phyloP scores from a whole-genome alignment of 2,329 filamentous ascomycete species.

The Teratosphaeria epicoccoides region DNA sequence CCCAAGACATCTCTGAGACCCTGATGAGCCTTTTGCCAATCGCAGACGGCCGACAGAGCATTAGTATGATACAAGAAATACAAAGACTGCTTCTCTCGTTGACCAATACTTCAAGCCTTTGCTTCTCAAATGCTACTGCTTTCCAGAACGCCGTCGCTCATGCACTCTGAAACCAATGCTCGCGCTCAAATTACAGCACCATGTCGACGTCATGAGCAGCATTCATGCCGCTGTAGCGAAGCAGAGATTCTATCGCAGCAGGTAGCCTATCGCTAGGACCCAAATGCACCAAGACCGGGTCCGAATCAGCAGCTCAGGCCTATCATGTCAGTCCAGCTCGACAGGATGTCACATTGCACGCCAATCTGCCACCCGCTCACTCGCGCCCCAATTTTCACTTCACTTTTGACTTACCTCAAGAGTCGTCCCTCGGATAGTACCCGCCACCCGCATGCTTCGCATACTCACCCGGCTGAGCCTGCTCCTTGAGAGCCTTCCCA shows the following conservation, averaged over 20 bases:
- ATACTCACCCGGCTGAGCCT: not conserved
- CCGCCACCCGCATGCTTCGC: not conserved
- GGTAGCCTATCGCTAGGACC: not conserved
- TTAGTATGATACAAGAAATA: not conserved
- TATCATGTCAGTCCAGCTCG: not conserved
- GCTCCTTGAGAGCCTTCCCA: slow-evolving; percentile 1
- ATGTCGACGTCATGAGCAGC: not conserved
- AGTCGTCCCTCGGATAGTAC: not conserved
- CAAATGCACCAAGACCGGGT: not conserved
- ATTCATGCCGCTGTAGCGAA: not conserved
- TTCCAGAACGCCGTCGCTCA: not conserved
- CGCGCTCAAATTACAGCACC: not conserved
- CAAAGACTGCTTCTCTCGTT: not conserved
- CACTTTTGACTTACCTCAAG: not conserved
- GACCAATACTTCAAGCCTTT: not conserved
- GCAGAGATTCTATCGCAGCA: not conserved
- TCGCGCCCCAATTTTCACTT: not conserved
- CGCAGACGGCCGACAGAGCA: not conserved
- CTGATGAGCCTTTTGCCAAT: not conserved
- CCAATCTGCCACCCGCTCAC: not conserved
- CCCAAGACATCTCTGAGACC: too few species aligned
- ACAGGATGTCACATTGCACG: not conserved
- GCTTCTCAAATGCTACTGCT: not conserved
- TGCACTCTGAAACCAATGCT: not conserved
- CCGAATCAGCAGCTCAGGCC: not conserved